phyloP scores from a whole-genome alignment of 305 asterid species.

The Fraxinus albicans region DNA sequence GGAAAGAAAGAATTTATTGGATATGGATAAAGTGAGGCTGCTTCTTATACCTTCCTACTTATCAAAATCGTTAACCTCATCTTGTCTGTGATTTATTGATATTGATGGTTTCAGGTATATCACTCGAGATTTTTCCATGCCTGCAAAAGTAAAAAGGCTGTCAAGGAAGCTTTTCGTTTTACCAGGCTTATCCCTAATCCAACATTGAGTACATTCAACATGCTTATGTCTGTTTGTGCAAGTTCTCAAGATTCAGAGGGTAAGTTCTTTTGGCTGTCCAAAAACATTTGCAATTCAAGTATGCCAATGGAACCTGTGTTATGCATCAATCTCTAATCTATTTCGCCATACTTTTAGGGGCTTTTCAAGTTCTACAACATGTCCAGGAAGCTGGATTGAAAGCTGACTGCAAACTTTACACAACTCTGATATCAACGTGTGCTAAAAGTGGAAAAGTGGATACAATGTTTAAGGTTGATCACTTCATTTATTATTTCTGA shows the following conservation, averaged over 20 bases:
- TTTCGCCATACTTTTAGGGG: constrained; percentile 51
- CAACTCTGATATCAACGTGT: constrained; percentile 91
- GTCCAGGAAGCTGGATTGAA: constrained; percentile 68
- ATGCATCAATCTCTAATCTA: constrained; percentile 21
- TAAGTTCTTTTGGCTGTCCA: constrained; percentile 30
- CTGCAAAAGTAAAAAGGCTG: constrained; percentile 81
- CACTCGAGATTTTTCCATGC: constrained; percentile 74
- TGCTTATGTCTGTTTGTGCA: constrained; percentile 97
- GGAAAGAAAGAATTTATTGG: constrained; percentile 69
- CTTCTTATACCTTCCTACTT: constrained; percentile 19
- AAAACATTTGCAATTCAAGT: constrained; percentile 1
- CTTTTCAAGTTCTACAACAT: constrained; percentile 69
- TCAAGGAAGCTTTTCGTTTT: constrained; percentile 80
- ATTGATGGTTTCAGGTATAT: constrained; percentile 63
- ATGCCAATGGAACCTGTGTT: constrained; percentile 11
- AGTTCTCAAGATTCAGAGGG: constrained; percentile 79
- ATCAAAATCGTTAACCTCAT: constrained; percentile 10
- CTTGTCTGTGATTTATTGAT: constrained; percentile 26
- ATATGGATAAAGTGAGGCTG: constrained; percentile 72
- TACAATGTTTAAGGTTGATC: constrained; percentile 78
- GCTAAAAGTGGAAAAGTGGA: constrained; percentile 97
- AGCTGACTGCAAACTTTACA: constrained; percentile 95
- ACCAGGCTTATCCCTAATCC: constrained; percentile 77
- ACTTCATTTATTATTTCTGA: constrained; percentile 2
- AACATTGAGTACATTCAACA: constrained; percentile 89